A percentile compares a stretch with the other conserved stretches of the same genome.
Conservation (phyloP, 805 yeast genomes). For the Vanderwaltozyma polyspora region DNA sequence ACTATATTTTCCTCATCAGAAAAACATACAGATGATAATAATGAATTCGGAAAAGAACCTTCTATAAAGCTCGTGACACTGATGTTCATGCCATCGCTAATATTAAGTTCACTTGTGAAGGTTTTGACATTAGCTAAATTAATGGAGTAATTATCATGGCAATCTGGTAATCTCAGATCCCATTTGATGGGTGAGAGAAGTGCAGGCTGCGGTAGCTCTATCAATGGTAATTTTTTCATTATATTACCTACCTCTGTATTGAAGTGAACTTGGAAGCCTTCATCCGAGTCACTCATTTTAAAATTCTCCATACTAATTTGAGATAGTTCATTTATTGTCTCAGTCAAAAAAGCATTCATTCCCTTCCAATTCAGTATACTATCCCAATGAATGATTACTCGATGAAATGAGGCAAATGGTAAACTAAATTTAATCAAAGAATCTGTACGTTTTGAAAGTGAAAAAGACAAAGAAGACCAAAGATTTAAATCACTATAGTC, state of each 20-base stretch:
- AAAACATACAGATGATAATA: slow-evolving; percentile 20
- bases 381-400: slow-evolving; percentile 15
- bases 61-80: slow-evolving; percentile 8
- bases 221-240: slow-evolving; percentile 6
- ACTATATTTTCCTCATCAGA: slow-evolving; percentile 24
- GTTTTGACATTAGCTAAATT: slow-evolving; percentile 5
- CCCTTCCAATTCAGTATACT: slow-evolving; percentile 12
- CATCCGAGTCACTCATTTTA: slow-evolving; percentile 11
- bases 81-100: slow-evolving; percentile 1
- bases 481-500: slow-evolving; percentile 17
- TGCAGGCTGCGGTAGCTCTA: slow-evolving; percentile 8
- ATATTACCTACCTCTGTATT: slow-evolving; percentile 11
- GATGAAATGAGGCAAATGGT: slow-evolving; percentile 9
- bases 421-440: slow-evolving; percentile 5
- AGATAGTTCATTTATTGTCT: slow-evolving; percentile 9
- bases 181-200: slow-evolving; percentile 29
- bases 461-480: slow-evolving; percentile 16
- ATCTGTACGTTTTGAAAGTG: slow-evolving; percentile 9
- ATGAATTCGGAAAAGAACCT: slow-evolving; percentile 19
- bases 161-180: slow-evolving; percentile 30
- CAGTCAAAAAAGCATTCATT: slow-evolving; percentile 1
- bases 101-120: slow-evolving; percentile 1
- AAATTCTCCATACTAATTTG: slow-evolving; percentile 18
- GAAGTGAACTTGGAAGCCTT: slow-evolving; percentile 18
- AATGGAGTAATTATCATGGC: slow-evolving; percentile 23